Evolutionary conservation across 345 rosid species (phyloP), one percentile per base, ranked within the genome.

Genomic region (Lepidium aucheri): DNA sequence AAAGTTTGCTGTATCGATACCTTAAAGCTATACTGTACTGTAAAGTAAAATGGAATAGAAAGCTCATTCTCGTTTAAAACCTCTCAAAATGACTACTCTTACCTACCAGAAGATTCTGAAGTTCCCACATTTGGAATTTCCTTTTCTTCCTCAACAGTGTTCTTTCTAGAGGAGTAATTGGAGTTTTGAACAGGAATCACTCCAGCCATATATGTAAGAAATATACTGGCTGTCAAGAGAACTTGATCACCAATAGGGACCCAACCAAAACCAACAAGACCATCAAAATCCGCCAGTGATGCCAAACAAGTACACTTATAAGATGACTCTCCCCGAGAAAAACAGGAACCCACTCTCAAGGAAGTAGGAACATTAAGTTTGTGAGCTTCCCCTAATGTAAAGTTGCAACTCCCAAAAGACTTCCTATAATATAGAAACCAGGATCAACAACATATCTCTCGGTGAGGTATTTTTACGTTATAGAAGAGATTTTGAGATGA

Each of bases 171-270:
- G 54, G 76, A 61, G 59, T 61, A 74, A 66, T 42, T 53, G 16
- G 85, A 67, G 51, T 72, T 80, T 70, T 61, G 74, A 66, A 73
- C 15, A 49, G 97, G 91, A 73, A 90, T 70, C 53, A 88, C 92
- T 71, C 98, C 96, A 66, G 94, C 96, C 81, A 84, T 47, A 69
- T 85, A 88, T 1, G 97, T 82, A 38, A 93, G 96, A 67, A 85
- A 82, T 53, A 93, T 78, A 73, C 89, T 84, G 35, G 86, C 64
- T 74, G 84, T 60, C 39, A 93, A 67, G 60, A 90, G 96, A 65
- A 85, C 78, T 77, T 88, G 98, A 73, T 94, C 86, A 54, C 80
- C 80, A 1, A 83, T 41, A 59, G 86, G 78, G 32, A 88, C 70
- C 84, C 81, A 86, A 58, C 81, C 86, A 22, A 83, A 68, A 26